Evolutionary conservation across 305 asterid species (phyloP).

Genomic region (Lippia alba): DNA sequence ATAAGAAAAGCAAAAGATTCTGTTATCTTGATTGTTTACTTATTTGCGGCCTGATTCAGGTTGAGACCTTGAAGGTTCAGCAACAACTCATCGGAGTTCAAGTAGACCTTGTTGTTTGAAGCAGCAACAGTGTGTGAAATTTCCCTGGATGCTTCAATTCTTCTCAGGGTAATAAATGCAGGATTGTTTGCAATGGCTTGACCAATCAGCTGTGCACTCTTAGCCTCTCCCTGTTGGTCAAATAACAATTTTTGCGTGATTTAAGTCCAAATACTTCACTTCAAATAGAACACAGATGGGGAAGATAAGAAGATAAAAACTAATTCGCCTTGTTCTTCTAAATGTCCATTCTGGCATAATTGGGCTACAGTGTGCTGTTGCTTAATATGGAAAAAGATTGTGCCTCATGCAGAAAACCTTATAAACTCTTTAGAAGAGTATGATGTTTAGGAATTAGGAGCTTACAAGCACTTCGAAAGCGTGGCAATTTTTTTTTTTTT

Average conservation of each 20-base stretch:
- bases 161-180: slow-evolving; percentile 83
- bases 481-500: too few relatives aligned
- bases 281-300: neutral
- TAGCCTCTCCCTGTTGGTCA: slow-evolving; percentile 79
- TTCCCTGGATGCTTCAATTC: slow-evolving; percentile 89
- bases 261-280: neutral
- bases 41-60: slow-evolving; percentile 34
- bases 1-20: slow-evolving; percentile 1
- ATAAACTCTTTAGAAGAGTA: too few relatives aligned
- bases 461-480: too few relatives aligned
- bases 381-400: neutral
- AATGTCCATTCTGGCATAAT: neutral
- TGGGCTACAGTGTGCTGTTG: neutral
- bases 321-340: neutral
- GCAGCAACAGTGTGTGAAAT: slow-evolving; percentile 64
- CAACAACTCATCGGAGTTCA: slow-evolving; percentile 77
- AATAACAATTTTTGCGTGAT: neutral
- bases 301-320: neutral
- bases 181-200: slow-evolving; percentile 87
- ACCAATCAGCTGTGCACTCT: slow-evolving; percentile 91
- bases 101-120: slow-evolving; percentile 76
- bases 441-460: too few relatives aligned
- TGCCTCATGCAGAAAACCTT: neutral
- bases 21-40: slow-evolving; percentile 25
- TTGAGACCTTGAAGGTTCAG: slow-evolving; percentile 75